Base-by-base conservation (phyloP, 1,139 yeast species). In the Magnusiomyces suaveolens region DNA sequence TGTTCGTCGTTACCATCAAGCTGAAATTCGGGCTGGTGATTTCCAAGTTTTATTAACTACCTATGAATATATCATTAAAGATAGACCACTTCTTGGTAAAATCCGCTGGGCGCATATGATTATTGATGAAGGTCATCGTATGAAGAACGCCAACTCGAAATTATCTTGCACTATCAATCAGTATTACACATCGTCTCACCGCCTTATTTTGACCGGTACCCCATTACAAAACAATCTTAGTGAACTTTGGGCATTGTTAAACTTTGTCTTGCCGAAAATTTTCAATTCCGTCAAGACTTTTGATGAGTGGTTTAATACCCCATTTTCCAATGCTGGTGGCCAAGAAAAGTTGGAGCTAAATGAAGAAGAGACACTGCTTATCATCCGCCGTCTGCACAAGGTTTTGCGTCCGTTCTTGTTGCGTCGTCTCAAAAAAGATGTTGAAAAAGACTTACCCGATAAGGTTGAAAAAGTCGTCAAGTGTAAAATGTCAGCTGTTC, bases 281-380 rank as follows among this genome's bases (percentile, higher is more conserved):
- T 92, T 92, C 79, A 92, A 92, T 69, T 92, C 97, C 12, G 97
- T 90, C n/a, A 90, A 92, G 66, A 87, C 97, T 3, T 92, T 92
- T 69, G 97, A 92, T 68, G 98, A 92, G 66, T 92, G 98, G 98
- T 92, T 92, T 70, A 92, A 92, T 68, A 92, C 98, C 0, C 98
- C 98, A 6, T 92, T 92, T 72, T 97, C 97, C 2, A 92, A 87
- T 65, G 86, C 97, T 4, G 98, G 98, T 56, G 80, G 88, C 23
- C 95, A 87, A 68, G 98, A 92, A 65, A 89, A 87, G 71, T 82
- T 92, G 66, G 97, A 87, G 63, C 78, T 92, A 60, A 86, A 95
- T 0, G 98, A 92, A 80, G 98, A 92, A 83, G 98, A 92, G 71
- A 85, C 96, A 20, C 75, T 92, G 61, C 81, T 92, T 74, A 87